Evolutionary conservation across 345 rosid genomes (phyloP).

Genomic region (Salix viminalis): DNA sequence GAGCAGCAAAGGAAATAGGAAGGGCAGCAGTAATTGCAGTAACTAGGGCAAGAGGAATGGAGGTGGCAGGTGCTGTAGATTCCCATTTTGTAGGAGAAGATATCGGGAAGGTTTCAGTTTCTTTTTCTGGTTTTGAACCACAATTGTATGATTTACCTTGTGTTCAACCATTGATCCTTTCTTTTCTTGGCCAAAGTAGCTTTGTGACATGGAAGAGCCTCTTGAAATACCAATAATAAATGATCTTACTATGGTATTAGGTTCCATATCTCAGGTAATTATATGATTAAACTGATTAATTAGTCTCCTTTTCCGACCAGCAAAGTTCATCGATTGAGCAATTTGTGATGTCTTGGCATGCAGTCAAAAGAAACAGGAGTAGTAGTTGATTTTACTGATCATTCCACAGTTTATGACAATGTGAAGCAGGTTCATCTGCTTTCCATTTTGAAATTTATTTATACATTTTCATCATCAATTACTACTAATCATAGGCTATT

Average conservation of each 20-base stretch:
- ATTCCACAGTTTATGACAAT: slow-evolving; percentile 83
- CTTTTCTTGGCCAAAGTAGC: slow-evolving; percentile 26
- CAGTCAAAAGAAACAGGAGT: slow-evolving; percentile 86
- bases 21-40: slow-evolving; percentile 83
- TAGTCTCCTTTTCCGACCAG: background rate
- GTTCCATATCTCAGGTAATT: slow-evolving; percentile 90
- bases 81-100: slow-evolving; percentile 74
- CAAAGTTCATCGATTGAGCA: background rate
- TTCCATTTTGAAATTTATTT: background rate
- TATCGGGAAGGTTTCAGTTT: slow-evolving; percentile 57
- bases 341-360: slow-evolving; percentile 5
- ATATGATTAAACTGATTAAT: background rate
- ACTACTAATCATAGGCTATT: background rate
- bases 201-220: slow-evolving; percentile 83
- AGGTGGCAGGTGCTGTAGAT: slow-evolving; percentile 89
- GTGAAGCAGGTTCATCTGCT: slow-evolving; percentile 67
- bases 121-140: background rate
- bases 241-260: slow-evolving; percentile 84
- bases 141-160: background rate
- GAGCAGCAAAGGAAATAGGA: slow-evolving; percentile 94
- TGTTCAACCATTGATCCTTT: background rate
- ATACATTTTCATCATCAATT: background rate
- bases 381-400: slow-evolving; percentile 78
- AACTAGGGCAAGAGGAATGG: slow-evolving; percentile 89
- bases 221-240: slow-evolving; percentile 77